Percentiles rank a stretch among this genome's conserved stretches.
Conservation (phyloP, 306 rosid species). For the Pterocarpus macrocarpus region DNA sequence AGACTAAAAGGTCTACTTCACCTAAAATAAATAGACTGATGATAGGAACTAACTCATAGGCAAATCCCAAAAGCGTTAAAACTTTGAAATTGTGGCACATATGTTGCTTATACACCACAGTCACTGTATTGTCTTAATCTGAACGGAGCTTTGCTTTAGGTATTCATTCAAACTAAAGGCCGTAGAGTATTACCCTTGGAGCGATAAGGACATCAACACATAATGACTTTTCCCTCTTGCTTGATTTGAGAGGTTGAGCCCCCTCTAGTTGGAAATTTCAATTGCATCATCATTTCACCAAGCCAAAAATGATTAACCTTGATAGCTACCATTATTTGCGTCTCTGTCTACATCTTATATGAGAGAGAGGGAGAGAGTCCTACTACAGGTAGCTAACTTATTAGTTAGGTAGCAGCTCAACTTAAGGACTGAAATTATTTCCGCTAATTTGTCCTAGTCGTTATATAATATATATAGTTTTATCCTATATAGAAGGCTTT, state of each 20-base stretch:
- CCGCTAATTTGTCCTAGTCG: neutral
- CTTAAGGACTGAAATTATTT: neutral
- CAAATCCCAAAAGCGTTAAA: too few relatives aligned
- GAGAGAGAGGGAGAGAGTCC: neutral
- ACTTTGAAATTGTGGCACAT: neutral
- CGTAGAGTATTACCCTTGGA: neutral
- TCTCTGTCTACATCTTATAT: neutral
- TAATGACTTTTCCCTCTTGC: neutral
- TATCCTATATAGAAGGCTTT: neutral
- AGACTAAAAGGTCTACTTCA: too few relatives aligned
- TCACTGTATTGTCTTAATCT: neutral
- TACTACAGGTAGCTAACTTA: neutral
- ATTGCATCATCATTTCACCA: constrained; percentile 36
- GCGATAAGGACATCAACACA: neutral
- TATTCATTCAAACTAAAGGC: neutral
- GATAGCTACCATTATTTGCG: constrained; percentile 15
- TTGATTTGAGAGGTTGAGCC: neutral
- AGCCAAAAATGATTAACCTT: constrained; percentile 8
- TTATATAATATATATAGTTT: neutral
- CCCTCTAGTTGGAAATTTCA: constrained; percentile 33
- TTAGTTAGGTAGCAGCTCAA: neutral
- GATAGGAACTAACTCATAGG: neutral
- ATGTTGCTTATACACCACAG: neutral
- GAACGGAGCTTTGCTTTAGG: neutral
- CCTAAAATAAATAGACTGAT: neutral